Percentiles rank a stretch among this genome's conserved stretches.
These are phyloP conservation scores for Exophiala sp. DNA, from an alignment of 2,329 filamentous ascomycete species.

Conservation along the genomic window DNA sequence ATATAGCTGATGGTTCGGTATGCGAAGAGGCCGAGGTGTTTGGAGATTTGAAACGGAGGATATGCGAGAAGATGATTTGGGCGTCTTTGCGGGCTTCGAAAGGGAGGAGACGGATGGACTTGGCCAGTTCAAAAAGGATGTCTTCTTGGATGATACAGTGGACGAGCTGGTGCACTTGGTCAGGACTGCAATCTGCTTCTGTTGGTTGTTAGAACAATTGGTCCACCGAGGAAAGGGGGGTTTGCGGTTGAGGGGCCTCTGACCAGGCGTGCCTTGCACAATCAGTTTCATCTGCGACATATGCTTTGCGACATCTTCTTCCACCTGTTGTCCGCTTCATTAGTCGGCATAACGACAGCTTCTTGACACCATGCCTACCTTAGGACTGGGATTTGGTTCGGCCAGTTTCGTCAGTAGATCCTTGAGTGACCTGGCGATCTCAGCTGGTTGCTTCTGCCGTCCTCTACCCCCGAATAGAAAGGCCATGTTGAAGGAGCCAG, in stretches of 20 bases:
- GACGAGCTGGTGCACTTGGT: slow-evolving; percentile 81
- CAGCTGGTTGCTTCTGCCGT: slow-evolving; percentile 55
- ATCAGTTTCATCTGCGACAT: slow-evolving; percentile 87
- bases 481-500: slow-evolving; percentile 49
- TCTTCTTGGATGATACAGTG: slow-evolving; percentile 82
- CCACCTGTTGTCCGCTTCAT: slow-evolving; percentile 7
- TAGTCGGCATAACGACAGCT: slow-evolving; percentile 9
- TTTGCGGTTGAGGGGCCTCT: slow-evolving; percentile 27
- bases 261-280: slow-evolving; percentile 88
- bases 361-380: slow-evolving; percentile 42
- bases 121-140: slow-evolving; percentile 74
- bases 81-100: slow-evolving; percentile 96
- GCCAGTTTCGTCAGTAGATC: slow-evolving; percentile 58
- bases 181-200: slow-evolving; percentile 82
- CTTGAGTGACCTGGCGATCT: slow-evolving; percentile 58
- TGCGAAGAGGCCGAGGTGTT: slow-evolving; percentile 45
- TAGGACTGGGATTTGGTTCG: slow-evolving; percentile 50
- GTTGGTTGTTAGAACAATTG: slow-evolving; percentile 16
- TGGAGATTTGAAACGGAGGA: slow-evolving; percentile 78
- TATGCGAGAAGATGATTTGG: slow-evolving; percentile 91
- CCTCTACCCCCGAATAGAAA: slow-evolving; percentile 60
- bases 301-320: slow-evolving; percentile 55
- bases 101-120: slow-evolving; percentile 74
- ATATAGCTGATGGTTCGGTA: slow-evolving; percentile 73
- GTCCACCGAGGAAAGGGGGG: slow-evolving; percentile 4